Percentiles rank a stretch among this genome's conserved stretches.
Evolutionary conservation across 768 basidiomycete species (phyloP).

Genomic region (Kwoniella newhampshirensis): DNA sequence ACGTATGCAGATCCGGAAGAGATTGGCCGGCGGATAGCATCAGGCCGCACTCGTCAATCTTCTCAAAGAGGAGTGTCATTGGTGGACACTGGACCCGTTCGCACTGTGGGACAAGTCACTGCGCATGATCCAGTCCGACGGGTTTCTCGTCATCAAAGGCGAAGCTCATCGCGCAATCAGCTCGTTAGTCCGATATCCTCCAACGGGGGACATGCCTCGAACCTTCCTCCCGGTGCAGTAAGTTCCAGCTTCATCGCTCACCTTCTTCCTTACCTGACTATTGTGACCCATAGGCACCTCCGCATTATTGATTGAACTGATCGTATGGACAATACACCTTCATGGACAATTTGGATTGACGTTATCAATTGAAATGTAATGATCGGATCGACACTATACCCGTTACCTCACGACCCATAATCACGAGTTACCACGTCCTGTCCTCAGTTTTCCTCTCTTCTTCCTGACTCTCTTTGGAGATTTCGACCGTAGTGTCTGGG

Average conservation of each 20-base stretch:
- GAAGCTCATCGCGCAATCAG: conserved; percentile 38
- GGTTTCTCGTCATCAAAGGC: conserved; percentile 63
- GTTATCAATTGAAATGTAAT: not conserved
- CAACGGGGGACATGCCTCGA: conserved; percentile 21
- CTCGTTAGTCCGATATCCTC: conserved; percentile 35
- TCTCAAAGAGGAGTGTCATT: conserved; percentile 74
- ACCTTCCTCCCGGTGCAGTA: conserved; percentile 49
- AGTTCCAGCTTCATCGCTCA: conserved; percentile 22
- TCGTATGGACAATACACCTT: not conserved
- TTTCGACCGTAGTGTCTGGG: too few species aligned
- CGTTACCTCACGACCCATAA: too few species aligned
- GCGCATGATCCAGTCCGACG: conserved; percentile 62
- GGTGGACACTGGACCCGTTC: conserved; percentile 79
- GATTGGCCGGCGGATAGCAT: conserved; percentile 20
- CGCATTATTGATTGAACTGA: conserved; percentile 15
- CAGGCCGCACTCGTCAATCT: conserved; percentile 29
- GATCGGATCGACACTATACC: not conserved
- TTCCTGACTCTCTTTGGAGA: not conserved
- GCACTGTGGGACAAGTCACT: conserved; percentile 63
- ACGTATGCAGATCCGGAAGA: conserved; percentile 55
- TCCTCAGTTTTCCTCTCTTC: not conserved
- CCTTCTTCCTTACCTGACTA: not conserved
- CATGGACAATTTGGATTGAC: not conserved
- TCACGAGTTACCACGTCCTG: too few species aligned
- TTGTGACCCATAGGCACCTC: conserved; percentile 9